Evolutionary conservation across 495 filamentous ascomycete genomes (phyloP).

Genomic region (Penicillium parvum): DNA sequence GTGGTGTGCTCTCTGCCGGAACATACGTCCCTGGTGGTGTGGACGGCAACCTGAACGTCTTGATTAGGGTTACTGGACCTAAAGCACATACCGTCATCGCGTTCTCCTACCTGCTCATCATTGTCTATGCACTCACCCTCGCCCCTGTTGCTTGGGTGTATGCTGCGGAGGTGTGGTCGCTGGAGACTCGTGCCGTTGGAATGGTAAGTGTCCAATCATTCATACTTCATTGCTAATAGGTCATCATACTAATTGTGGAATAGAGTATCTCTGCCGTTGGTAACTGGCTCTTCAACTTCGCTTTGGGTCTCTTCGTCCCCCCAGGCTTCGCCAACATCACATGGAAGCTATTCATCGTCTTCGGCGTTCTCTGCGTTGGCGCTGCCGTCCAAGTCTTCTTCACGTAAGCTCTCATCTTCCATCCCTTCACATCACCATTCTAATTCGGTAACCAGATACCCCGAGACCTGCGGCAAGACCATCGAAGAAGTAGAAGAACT

Average conservation of each 20-base stretch:
- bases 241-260: no score
- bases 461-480: background rate
- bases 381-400: background rate
- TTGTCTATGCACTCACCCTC: background rate
- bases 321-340: constrained; percentile 58
- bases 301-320: constrained; percentile 63
- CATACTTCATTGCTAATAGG: no score
- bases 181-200: no score
- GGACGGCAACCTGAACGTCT: background rate
- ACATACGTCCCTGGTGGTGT: background rate
- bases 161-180: no score
- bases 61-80: background rate
- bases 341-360: background rate
- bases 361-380: background rate
- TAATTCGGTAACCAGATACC: no score
- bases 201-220: no score
- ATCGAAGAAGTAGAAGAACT: background rate
- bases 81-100: background rate
- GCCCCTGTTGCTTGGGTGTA: background rate
- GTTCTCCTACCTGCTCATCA: background rate
- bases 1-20: no score
- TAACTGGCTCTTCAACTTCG: constrained; percentile 56
- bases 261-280: background rate
- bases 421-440: no score
- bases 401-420: no score